Evolutionary conservation across 1,139 yeast genomes (phyloP), one percentile per base, ranked within the genome.

Genomic region (Geotrichum cucujoidarum): DNA sequence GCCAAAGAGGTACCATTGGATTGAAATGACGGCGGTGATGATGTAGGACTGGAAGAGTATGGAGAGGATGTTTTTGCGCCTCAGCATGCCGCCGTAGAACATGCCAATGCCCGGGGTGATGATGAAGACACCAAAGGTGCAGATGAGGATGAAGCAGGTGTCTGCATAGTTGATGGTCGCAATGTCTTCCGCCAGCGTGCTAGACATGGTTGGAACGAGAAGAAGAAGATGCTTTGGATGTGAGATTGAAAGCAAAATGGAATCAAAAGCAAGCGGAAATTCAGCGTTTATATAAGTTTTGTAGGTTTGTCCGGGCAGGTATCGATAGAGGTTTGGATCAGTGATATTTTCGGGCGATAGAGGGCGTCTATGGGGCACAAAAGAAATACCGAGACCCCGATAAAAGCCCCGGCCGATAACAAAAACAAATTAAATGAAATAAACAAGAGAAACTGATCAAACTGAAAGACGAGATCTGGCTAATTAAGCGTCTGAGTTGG

Each of bases 1-100:
- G 22, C 97, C 97, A 97, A 97, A 90, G 62, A 92, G 87, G 67
- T 89, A 92, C 97, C 97, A 92, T 62, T 86, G 94, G 73, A 87
- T 82, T 1, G 81, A 71, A 6, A 86, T 77, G 37, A 86, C 70
- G 62, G 89, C 81, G 16, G 79, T 79, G 13, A 90, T 85, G 85
- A 70, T 5, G 90, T 80, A 39, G 13, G 49, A 40, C 17, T 92
- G 90, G 90, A 94, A 85, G 54, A 86, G 68, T 52, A 87, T 70
- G 20, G 95, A 81, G 50, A 85, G 71, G n/a, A 95, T 94, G 61
- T 86, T 94, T 66, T 85, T 85, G 65, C 85, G 84, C 69, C 95
- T 78, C 10, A 89, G 79, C 55, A 85, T 70, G 58, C 95, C 95
- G 39, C 89, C 81, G 67, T 86, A 86, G 53, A 85, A 70, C 48